Percentiles rank a stretch among this genome's conserved stretches.
Conservation (phyloP, 805 yeast genomes). For the Yamadazyma takamatsuzukensis region DNA sequence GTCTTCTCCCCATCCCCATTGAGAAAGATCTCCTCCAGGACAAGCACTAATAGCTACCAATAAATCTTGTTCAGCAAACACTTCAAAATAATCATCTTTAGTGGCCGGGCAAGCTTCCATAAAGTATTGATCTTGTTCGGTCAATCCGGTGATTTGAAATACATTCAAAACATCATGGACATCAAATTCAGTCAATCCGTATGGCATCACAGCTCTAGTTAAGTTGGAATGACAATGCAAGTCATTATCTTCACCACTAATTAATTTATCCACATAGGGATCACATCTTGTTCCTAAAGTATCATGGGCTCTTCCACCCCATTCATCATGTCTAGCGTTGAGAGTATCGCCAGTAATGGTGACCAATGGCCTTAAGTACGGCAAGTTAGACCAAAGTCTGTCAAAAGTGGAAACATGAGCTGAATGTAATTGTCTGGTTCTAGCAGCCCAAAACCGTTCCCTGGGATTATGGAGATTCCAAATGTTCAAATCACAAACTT, state of each 20-base stretch:
- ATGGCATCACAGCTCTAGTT: constrained; percentile 54
- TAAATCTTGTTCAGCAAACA: constrained; percentile 64
- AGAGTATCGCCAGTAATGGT: constrained; percentile 63
- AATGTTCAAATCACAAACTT: constrained; percentile 65
- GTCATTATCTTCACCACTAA: constrained; percentile 63
- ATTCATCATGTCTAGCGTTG: constrained; percentile 53
- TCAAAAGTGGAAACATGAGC: constrained; percentile 61
- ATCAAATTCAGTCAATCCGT: constrained; percentile 61
- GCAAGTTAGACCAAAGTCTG: constrained; percentile 62
- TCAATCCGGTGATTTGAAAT: constrained; percentile 65
- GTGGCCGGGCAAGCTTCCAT: constrained; percentile 70
- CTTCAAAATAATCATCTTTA: constrained; percentile 57
- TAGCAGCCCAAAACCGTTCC: constrained; percentile 66
- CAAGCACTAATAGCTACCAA: constrained; percentile 64
- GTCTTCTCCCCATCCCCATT: constrained; percentile 72
- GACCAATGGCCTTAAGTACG: constrained; percentile 60
- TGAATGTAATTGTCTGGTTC: constrained; percentile 63
- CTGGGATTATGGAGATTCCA: constrained; percentile 61
- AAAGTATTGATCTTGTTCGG: constrained; percentile 62
- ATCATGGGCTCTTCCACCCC: constrained; percentile 66
- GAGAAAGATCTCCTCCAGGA: constrained; percentile 66
- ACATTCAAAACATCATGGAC: constrained; percentile 69
- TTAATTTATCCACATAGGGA: constrained; percentile 61
- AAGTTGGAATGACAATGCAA: constrained; percentile 67
- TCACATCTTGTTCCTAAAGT: constrained; percentile 67